phyloP scores from a whole-genome alignment of 2,329 filamentous ascomycete species.

The Dothistroma septosporum region DNA sequence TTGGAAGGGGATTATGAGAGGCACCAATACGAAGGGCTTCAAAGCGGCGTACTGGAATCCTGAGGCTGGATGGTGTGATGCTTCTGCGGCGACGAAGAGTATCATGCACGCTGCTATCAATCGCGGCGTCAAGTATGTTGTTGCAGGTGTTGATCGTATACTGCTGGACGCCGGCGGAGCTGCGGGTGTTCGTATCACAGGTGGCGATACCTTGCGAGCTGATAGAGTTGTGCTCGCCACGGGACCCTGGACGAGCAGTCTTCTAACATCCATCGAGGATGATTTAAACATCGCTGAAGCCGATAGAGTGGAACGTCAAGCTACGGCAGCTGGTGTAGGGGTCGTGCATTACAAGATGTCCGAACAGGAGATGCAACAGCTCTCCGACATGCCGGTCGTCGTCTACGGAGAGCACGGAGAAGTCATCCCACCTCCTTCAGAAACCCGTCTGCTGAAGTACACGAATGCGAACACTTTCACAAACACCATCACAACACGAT shows the following conservation, averaged over 20 bases:
- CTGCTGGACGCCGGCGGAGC: constrained; percentile 34
- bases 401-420: constrained; percentile 47
- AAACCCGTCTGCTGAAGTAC: constrained; percentile 54
- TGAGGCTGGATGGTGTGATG: constrained; percentile 53
- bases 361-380: constrained; percentile 46
- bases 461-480: constrained; percentile 55
- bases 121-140: constrained; percentile 45
- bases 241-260: constrained; percentile 54
- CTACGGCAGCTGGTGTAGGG: constrained; percentile 55
- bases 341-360: constrained; percentile 56
- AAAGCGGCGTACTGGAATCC: constrained; percentile 48
- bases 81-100: constrained; percentile 43
- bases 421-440: constrained; percentile 47
- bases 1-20: constrained; percentile 42
- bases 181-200: constrained; percentile 47
- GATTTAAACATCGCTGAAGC: constrained; percentile 41
- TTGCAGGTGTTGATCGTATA: constrained; percentile 44
- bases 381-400: constrained; percentile 52
- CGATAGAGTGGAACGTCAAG: constrained; percentile 50
- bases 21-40: constrained; percentile 38
- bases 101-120: constrained; percentile 44
- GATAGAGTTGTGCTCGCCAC: constrained; percentile 54
- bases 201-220: constrained; percentile 48
- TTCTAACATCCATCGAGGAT: constrained; percentile 51
- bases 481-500: constrained; percentile 47